Percentiles rank a stretch among this genome's conserved stretches.
These are phyloP conservation scores for Nicotiana undulata DNA, from an alignment of 257 asterid species.

Conservation along the genomic window DNA sequence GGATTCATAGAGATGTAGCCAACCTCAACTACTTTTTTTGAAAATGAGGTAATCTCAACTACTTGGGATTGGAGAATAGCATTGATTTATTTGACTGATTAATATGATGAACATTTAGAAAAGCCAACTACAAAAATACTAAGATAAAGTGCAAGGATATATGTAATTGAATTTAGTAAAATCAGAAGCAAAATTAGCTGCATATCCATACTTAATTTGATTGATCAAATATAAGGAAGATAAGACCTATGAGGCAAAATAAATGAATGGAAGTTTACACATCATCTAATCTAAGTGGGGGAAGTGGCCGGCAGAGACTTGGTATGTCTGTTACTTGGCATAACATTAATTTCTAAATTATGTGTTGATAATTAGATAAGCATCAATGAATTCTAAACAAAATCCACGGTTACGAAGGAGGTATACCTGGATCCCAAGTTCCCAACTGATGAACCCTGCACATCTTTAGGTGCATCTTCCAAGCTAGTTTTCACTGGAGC, in stretches of 20 bases:
- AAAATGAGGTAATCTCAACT: not conserved
- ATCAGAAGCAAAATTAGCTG: not conserved
- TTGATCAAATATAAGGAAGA: not conserved
- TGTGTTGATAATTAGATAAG: not conserved
- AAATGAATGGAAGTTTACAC: not conserved
- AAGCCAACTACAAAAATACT: not conserved
- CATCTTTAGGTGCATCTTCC: conserved; percentile 44
- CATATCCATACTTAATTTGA: not conserved
- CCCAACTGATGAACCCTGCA: conserved; percentile 38
- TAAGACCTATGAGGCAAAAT: not conserved
- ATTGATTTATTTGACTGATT: not conserved
- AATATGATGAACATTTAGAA: not conserved
- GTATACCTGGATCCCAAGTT: conserved; percentile 51
- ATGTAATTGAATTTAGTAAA: not conserved
- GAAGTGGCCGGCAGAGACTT: not conserved
- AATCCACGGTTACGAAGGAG: not conserved
- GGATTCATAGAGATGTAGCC: not conserved
- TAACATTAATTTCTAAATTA: not conserved
- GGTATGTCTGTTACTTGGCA: not conserved
- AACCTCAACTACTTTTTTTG: not conserved
- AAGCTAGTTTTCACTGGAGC: conserved; percentile 32
- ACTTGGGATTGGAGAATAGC: not conserved
- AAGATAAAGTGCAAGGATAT: conserved; percentile 10
- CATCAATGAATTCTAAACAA: not conserved
- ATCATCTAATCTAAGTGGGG: not conserved